Percentiles rank a stretch among this genome's conserved stretches.
Conservation (phyloP, 805 yeast genomes). For the Kuraishia molischiana region DNA sequence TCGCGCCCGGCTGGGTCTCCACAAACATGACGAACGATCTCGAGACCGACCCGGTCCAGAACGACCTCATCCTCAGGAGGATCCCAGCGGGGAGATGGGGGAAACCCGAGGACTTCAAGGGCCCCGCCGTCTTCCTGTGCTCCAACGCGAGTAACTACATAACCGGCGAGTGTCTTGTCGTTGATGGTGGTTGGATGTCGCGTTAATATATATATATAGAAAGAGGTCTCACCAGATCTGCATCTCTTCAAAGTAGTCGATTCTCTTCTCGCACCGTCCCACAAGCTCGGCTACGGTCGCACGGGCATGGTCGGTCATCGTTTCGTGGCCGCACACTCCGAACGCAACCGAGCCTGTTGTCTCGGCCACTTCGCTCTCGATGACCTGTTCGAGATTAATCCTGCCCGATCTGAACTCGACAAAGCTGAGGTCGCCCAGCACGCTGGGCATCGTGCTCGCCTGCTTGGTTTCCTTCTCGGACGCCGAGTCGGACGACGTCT, state of each 20-base stretch:
- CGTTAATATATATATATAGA: too few species aligned
- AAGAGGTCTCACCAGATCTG: constrained; percentile 28
- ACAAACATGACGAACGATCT: constrained; percentile 32
- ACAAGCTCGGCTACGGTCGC: constrained; percentile 11
- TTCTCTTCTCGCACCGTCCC: constrained; percentile 5
- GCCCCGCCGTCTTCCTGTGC: constrained; percentile 32
- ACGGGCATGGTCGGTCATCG: constrained; percentile 35
- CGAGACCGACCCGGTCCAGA: constrained; percentile 15
- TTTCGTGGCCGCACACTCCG: constrained; percentile 39
- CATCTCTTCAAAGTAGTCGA: constrained; percentile 25
- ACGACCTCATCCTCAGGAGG: constrained; percentile 21
- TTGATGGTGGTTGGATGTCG: constrained; percentile 44
- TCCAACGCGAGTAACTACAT: constrained; percentile 41
- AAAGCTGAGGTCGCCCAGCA: constrained; percentile 16
- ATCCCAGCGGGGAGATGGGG: constrained; percentile 42
- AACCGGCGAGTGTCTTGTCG: constrained; percentile 39
- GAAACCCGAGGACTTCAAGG: constrained; percentile 36
- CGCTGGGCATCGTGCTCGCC: constrained; percentile 6
- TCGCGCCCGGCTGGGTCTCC: constrained; percentile 39
- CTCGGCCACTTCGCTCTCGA: constrained; percentile 25
- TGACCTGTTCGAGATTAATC: constrained; percentile 25
- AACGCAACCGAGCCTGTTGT: constrained; percentile 29
- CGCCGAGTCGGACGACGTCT: constrained; percentile 20
- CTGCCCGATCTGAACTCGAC: constrained; percentile 36
- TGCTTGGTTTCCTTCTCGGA: constrained; percentile 13